Base-by-base conservation (phyloP, 352 stramenopile genomes). In the Globisporangium iwayamae region DNA sequence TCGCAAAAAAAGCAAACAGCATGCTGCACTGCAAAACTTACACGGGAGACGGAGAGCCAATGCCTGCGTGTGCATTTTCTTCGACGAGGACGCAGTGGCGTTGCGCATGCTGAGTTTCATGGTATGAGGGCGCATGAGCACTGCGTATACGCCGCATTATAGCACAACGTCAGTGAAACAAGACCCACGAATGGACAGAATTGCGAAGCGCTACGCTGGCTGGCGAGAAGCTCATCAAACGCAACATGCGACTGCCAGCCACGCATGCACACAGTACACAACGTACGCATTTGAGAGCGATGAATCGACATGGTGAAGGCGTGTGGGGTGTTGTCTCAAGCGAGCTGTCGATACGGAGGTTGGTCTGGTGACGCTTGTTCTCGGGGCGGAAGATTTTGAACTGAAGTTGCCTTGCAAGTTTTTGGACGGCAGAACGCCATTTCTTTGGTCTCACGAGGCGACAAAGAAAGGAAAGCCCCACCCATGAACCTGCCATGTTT, bases 91-190 rank as follows among this genome's bases (percentile, higher is more conserved):
- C 39, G 61, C 43, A 28, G 69, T 62, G 63, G 73, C 41, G 43
- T 62, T 63, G 50, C 76, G 74, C 59, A 66, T 34, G 13, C 66
- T 45, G 63, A 85, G 65, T 56, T 76, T 78, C 47, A 69, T 52
- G 48, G 69, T 54, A 53, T 85, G 69, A 54, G 76, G 74, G 18
- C 74, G 76, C 66, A 81, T 70, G 14, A 83, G 55, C 48, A 83
- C 76, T 85, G 25, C 25, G 25, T 28, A 50, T 38, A 11, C 5
- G 38, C 4, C 4, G 43, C 18, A 48, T 22, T 18, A 56, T 25
- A 56, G 2, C 51, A 43, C 30, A 43, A 56, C 16, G 30, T 56
- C 51, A 56, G 51, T 8, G 30, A 56, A 38, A n/a, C 30, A n/a
- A 1, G 30, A n/a, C 34, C 20, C 47, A 30, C 25, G 14, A 2